These are phyloP conservation scores for Phytophthora cactorum DNA, from an alignment of 352 stramenopile genomes.

Conservation along the genomic window DNA sequence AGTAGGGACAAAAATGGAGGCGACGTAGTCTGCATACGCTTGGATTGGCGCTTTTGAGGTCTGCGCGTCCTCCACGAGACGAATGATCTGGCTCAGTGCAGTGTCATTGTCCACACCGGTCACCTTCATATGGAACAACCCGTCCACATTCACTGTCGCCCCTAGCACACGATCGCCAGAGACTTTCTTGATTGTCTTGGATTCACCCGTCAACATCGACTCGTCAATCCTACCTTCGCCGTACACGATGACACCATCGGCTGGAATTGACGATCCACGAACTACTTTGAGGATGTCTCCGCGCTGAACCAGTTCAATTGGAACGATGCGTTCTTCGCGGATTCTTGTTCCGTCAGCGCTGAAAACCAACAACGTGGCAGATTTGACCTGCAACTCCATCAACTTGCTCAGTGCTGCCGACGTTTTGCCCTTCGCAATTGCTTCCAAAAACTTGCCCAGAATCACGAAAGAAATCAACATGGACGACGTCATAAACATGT, in stretches of 20 bases:
- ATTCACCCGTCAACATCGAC: slow-evolving; percentile 95
- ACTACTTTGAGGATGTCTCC: slow-evolving; percentile 95
- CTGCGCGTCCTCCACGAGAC: slow-evolving; percentile 98
- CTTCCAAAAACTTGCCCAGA: slow-evolving; percentile 97
- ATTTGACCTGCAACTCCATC: slow-evolving; percentile 96
- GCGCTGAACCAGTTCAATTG: slow-evolving; percentile 90
- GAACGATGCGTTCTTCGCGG: slow-evolving; percentile 76
- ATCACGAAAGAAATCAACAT: slow-evolving; percentile 99
- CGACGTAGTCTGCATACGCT: slow-evolving; percentile 96
- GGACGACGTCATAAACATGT: slow-evolving; percentile 98
- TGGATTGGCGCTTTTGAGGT: slow-evolving; percentile 98
- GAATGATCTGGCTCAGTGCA: slow-evolving; percentile 97
- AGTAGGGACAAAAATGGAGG: slow-evolving; percentile 95
- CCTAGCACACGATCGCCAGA: slow-evolving; percentile 88
- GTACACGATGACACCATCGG: slow-evolving; percentile 93
- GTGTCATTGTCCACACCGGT: slow-evolving; percentile 94
- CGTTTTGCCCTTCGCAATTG: slow-evolving; percentile 93
- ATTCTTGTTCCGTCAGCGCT: slow-evolving; percentile 61
- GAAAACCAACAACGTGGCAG: slow-evolving; percentile 92
- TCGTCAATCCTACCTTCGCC: slow-evolving; percentile 94
- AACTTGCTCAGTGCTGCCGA: slow-evolving; percentile 95
- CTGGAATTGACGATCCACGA: slow-evolving; percentile 91
- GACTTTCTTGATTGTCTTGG: slow-evolving; percentile 93
- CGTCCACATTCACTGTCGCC: slow-evolving; percentile 93
- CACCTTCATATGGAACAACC: slow-evolving; percentile 93